Base-by-base conservation (phyloP, 768 basidiomycete species). In the Termitomyces sp. region DNA sequence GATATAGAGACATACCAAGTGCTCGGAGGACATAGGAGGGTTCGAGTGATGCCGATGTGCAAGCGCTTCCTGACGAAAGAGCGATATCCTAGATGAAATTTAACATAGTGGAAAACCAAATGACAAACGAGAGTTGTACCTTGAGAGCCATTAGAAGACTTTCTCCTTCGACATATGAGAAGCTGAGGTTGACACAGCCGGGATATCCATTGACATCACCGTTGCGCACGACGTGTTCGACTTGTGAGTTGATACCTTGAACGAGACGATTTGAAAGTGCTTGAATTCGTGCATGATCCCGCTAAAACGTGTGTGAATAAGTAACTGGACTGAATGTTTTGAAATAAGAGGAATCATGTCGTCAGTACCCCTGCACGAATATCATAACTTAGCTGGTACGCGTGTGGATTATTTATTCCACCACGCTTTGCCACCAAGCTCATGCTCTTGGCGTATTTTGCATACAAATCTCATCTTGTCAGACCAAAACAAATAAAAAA, bases 21-120 rank as follows among this genome's bases (percentile, higher is more conserved):
- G 97, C 97, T 54, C 97, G 88, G 36, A 99, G 85, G 4, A 99
- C 97, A 70, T 99, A 99, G 24, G 95, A 98, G 8, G 97, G 97
- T 72, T 99, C 97, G 56, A 99, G 79, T 8, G 96, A 98, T 9
- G 97, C 97, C 0, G 96, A 98, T 36, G 97, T 99, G 68, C 97
- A 99, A 8, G 97, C 97, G 68, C 94, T 96, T 41, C 97, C 97
- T 7, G 96, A 98, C 6, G 97, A 98, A 47, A 99, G 81, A 4
- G 97, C 97, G 62, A 98, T 91, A 68, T 98, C 93, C 93, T 95
- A 58, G 2, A 55, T 30, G 45, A 24, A 4, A 20, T 37, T 50
- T 57, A 15, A 47, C 56, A 46, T 46, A 60, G 52, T 55, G 31
- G n/a, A 46, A 16, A 42, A 63, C 49, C 50, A 55, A 22, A 47